Evolutionary conservation across 1,284 basidiomycete genomes (phyloP).

Genomic region (Lentinus polychrous): DNA sequence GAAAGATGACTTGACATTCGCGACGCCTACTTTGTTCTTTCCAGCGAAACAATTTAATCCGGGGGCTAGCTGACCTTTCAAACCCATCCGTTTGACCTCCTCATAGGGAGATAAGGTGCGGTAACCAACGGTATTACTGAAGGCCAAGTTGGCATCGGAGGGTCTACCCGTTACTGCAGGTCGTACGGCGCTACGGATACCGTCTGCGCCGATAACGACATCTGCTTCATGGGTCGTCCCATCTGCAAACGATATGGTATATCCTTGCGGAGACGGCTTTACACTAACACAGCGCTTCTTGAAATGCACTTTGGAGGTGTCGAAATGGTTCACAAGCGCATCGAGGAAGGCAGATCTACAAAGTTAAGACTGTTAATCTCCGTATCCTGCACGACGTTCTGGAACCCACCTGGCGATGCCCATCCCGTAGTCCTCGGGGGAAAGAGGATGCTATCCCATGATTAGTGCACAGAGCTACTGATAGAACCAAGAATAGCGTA

Average conservation of each 20-base stretch:
- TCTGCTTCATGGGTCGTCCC: conserved; percentile 14
- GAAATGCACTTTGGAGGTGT: conserved; percentile 37
- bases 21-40: conserved; percentile 7
- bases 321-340: conserved; percentile 38
- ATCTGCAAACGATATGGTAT: conserved; percentile 31
- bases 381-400: not conserved
- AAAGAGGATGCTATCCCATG: not conserved
- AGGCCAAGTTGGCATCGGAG: conserved; percentile 1
- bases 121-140: conserved; percentile 12
- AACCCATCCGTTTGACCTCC: conserved; percentile 6
- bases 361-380: not conserved
- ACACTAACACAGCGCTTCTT: conserved; percentile 42
- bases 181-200: conserved; percentile 34
- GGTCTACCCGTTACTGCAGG: conserved; percentile 3
- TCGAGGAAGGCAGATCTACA: conserved; percentile 43
- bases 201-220: conserved; percentile 18
- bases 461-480: not conserved
- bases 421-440: conserved; percentile 4
- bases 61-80: conserved; percentile 8
- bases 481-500: not conserved
- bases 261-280: conserved; percentile 14
- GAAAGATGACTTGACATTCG: too few species aligned
- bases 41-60: conserved; percentile 11
- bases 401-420: conserved; percentile 34
- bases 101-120: conserved; percentile 5